Conservation (phyloP, 2,329 filamentous ascomycete species). For the Daldinia sp. region DNA sequence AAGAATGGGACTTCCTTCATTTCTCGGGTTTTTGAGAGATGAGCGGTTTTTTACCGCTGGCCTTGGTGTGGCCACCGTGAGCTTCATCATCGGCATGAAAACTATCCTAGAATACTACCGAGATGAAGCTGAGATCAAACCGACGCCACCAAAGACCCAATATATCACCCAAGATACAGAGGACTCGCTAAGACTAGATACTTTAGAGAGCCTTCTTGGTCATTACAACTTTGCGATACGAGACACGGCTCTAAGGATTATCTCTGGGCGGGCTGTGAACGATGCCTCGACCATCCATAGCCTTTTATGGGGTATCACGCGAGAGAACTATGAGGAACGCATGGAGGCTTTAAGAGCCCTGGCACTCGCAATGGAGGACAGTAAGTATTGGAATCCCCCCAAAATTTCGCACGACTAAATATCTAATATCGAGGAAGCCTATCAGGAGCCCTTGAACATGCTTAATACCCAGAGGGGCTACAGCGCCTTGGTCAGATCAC, state of each 20-base stretch:
- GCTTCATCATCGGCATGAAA: conserved; percentile 65
- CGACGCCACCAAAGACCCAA: conserved; percentile 70
- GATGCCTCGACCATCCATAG: conserved; percentile 60
- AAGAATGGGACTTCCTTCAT: conserved; percentile 52
- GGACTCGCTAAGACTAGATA: conserved; percentile 71
- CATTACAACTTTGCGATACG: conserved; percentile 78
- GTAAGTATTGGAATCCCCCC: conserved; percentile 48
- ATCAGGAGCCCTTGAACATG: conserved; percentile 53
- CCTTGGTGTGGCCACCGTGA: conserved; percentile 65
- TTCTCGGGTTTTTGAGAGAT: conserved; percentile 55
- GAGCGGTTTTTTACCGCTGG: conserved; percentile 63
- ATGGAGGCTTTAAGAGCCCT: conserved; percentile 65
- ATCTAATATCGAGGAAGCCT: conserved; percentile 45
- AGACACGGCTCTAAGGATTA: conserved; percentile 70
- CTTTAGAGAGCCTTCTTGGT: conserved; percentile 71
- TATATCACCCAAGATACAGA: conserved; percentile 81
- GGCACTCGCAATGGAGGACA: conserved; percentile 61
- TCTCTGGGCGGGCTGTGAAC: conserved; percentile 66
- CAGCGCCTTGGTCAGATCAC: conserved; percentile 65
- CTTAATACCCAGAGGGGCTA: conserved; percentile 62
- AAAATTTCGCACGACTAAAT: conserved; percentile 26
- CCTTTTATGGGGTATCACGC: conserved; percentile 66
- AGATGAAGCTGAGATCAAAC: conserved; percentile 71
- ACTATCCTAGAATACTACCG: conserved; percentile 67
- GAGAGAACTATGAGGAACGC: conserved; percentile 65